phyloP scores from a whole-genome alignment of 2,329 filamentous ascomycete species.

The Trichoderma hamatum region DNA sequence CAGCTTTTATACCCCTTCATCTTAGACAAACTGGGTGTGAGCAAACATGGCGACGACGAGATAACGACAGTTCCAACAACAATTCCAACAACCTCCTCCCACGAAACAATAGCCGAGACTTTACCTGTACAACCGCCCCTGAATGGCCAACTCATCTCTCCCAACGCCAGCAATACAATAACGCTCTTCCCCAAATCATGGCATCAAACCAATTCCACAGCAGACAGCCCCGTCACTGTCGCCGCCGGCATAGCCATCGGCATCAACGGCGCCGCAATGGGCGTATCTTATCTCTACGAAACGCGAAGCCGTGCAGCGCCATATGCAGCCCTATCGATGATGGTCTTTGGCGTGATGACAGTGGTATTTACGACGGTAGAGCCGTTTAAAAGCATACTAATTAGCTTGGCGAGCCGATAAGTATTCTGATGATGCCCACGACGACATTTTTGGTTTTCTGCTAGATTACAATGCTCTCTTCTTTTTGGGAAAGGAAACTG shows the following conservation, averaged over 20 bases:
- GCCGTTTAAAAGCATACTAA: conserved; percentile 47
- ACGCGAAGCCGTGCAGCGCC: conserved; percentile 55
- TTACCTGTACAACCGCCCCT: neutral
- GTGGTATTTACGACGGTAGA: conserved; percentile 56
- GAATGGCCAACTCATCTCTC: neutral
- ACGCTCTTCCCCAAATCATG: conserved; percentile 2
- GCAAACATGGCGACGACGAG: neutral
- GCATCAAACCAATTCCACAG: conserved; percentile 20
- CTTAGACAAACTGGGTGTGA: conserved; percentile 38
- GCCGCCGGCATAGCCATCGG: conserved; percentile 58
- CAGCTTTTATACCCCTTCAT: conserved; percentile 45
- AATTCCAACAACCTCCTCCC: no score
- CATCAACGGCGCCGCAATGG: conserved; percentile 64
- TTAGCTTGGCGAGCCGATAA: conserved; percentile 38
- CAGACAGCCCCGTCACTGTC: conserved; percentile 44
- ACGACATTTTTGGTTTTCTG: neutral
- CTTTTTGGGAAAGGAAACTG: neutral
- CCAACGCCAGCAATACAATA: neutral
- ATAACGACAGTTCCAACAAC: neutral
- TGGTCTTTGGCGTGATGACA: conserved; percentile 58
- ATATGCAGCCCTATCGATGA: conserved; percentile 61
- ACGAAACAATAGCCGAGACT: neutral
- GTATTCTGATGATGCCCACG: conserved; percentile 7
- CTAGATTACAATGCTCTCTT: neutral
- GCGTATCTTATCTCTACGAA: conserved; percentile 60